phyloP scores from a whole-genome alignment of 192 early-diverging fungal genomes.

The Spizellomyces punctatus region DNA sequence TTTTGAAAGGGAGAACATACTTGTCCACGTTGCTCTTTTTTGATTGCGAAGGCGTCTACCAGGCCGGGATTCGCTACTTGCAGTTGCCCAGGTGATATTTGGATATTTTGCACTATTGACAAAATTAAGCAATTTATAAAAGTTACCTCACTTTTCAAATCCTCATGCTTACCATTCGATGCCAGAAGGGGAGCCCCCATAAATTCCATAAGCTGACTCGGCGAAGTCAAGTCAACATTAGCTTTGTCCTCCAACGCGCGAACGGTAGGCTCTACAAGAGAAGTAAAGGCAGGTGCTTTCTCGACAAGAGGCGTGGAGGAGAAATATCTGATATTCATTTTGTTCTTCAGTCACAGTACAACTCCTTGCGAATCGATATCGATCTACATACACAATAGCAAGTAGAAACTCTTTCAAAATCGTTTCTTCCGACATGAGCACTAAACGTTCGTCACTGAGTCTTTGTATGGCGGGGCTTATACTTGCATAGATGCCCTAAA shows the following conservation, averaged over 20 bases:
- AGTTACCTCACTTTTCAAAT: neutral
- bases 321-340: conserved; percentile 20
- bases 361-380: neutral
- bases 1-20: neutral
- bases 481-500: conserved; percentile 17
- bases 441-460: neutral
- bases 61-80: neutral
- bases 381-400: conserved; percentile 27
- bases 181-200: neutral
- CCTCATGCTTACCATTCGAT: neutral
- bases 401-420: conserved; percentile 38
- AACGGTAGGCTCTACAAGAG: conserved; percentile 21
- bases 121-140: neutral
- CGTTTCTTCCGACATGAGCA: conserved; percentile 21
- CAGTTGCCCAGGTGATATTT: neutral
- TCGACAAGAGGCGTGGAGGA: conserved; percentile 15
- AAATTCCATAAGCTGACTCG: neutral
- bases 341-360: neutral
- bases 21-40: neutral
- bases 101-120: neutral
- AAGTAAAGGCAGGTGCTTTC: conserved; percentile 23
- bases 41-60: neutral
- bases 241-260: conserved; percentile 21
- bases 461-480: conserved; percentile 12
- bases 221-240: neutral